A percentile compares a stretch with the other conserved stretches of the same genome.
phyloP scores from a whole-genome alignment of 345 rosid genomes.

The Eucalyptus curtisii region DNA sequence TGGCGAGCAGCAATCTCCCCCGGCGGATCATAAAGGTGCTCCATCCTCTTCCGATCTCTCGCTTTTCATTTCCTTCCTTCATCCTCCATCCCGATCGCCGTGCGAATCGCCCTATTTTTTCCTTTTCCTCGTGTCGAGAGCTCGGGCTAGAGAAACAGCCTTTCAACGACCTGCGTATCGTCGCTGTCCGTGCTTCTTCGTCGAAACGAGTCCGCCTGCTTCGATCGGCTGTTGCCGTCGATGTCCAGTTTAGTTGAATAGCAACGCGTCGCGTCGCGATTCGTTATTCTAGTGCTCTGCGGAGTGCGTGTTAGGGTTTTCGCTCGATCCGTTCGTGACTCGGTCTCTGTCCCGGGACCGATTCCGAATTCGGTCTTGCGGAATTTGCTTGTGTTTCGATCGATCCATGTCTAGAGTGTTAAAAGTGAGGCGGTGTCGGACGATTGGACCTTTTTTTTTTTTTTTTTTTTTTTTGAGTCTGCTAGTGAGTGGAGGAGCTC shows the following conservation, averaged over 20 bases:
- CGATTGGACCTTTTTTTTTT: neutral
- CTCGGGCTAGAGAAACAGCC: neutral
- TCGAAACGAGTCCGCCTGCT: neutral
- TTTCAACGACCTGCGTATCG: accelerated
- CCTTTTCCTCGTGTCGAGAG: neutral
- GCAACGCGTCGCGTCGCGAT: neutral
- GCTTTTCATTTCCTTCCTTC: neutral
- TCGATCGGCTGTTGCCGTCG: neutral
- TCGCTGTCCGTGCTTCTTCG: neutral
- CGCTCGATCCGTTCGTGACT: neutral
- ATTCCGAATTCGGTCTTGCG: neutral
- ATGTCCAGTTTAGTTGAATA: neutral
- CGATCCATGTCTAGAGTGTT: neutral
- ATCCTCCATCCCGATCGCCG: neutral
- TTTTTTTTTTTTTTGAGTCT: neutral
- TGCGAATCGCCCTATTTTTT: neutral
- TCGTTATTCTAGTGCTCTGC: neutral
- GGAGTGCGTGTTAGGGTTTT: neutral
- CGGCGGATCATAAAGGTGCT: conserved; percentile 38
- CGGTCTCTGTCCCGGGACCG: neutral
- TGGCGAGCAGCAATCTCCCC: conserved; percentile 41
- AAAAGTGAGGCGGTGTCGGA: neutral
- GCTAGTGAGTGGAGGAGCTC: neutral
- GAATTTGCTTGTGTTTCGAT: neutral
- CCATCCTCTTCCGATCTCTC: neutral